Percentiles rank a stretch among this genome's conserved stretches.
phyloP scores from a whole-genome alignment of 345 rosid species.

The Noccaea caerulescens region DNA sequence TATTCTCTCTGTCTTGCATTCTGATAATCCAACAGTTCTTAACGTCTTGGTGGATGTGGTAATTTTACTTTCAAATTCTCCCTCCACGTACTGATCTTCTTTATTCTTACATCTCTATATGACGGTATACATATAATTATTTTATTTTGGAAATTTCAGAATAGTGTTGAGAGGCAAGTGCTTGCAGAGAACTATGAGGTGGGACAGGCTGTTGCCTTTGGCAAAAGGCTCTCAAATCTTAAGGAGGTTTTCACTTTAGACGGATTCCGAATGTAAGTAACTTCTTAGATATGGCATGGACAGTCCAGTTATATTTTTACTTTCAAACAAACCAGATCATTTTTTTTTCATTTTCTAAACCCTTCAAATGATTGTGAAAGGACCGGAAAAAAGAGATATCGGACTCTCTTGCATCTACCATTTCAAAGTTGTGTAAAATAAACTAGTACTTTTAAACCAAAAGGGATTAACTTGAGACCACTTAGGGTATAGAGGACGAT shows the following conservation, averaged over 20 bases:
- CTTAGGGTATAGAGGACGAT: neutral
- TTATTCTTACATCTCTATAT: neutral
- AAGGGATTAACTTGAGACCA: slow-evolving; percentile 6
- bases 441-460: neutral
- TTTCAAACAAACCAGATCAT: slow-evolving; percentile 9
- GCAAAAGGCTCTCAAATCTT: slow-evolving; percentile 65
- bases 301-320: slow-evolving; percentile 2
- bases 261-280: slow-evolving; percentile 81
- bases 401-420: no score
- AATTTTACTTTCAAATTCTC: slow-evolving; percentile 38
- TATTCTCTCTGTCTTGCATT: slow-evolving; percentile 64
- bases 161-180: slow-evolving; percentile 83
- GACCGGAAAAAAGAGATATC: no score
- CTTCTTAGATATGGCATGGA: slow-evolving; percentile 19
- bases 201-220: slow-evolving; percentile 88
- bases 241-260: slow-evolving; percentile 87
- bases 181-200: slow-evolving; percentile 84
- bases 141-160: slow-evolving; percentile 51
- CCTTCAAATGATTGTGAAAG: no score
- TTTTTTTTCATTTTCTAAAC: no score
- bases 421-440: neutral
- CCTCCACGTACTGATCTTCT: slow-evolving; percentile 12
- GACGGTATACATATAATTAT: slow-evolving; percentile 4
- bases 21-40: slow-evolving; percentile 75
- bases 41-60: slow-evolving; percentile 97